phyloP scores from a whole-genome alignment of 2,329 filamentous ascomycete species.

The Aspergillus luchuensis region DNA sequence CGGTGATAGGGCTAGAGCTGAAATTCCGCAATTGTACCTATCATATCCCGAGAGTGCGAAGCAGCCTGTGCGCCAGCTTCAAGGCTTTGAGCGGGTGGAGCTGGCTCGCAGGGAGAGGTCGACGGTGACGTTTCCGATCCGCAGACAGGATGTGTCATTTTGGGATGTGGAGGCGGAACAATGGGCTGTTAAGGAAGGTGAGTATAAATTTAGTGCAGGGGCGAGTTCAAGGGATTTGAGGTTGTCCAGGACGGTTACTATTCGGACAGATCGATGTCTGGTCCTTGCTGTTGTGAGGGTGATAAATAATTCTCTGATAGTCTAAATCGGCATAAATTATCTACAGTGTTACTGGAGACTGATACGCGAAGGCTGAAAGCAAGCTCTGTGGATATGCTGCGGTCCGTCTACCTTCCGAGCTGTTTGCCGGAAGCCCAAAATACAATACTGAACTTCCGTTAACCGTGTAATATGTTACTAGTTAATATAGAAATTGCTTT shows the following conservation, averaged over 20 bases:
- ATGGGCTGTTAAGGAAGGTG: slow-evolving; percentile 33
- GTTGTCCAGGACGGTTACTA: background rate
- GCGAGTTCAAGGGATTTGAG: slow-evolving; percentile 10
- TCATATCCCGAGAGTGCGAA: slow-evolving; percentile 39
- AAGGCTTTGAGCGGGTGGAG: slow-evolving; percentile 55
- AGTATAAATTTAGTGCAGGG: slow-evolving; percentile 27
- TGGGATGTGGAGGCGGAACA: slow-evolving; percentile 38
- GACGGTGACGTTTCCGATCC: slow-evolving; percentile 50
- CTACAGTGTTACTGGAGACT: too few relatives aligned
- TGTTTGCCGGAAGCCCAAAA: too few relatives aligned
- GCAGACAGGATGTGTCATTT: slow-evolving; percentile 37
- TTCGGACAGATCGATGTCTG: background rate
- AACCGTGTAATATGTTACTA: too few relatives aligned
- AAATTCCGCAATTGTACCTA: slow-evolving; percentile 62
- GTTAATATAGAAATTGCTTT: too few relatives aligned
- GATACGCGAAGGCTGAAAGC: too few relatives aligned
- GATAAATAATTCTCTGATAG: background rate
- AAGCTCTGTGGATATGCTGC: too few relatives aligned
- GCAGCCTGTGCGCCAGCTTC: slow-evolving; percentile 42
- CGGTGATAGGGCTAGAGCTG: slow-evolving; percentile 49
- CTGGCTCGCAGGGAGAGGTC: slow-evolving; percentile 45
- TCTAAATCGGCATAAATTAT: too few relatives aligned
- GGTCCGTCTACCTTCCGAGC: too few relatives aligned
- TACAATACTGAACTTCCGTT: too few relatives aligned
- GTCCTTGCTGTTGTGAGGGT: background rate